Conservation (phyloP, 257 asterid genomes). For the Mitragyna speciosa region DNA sequence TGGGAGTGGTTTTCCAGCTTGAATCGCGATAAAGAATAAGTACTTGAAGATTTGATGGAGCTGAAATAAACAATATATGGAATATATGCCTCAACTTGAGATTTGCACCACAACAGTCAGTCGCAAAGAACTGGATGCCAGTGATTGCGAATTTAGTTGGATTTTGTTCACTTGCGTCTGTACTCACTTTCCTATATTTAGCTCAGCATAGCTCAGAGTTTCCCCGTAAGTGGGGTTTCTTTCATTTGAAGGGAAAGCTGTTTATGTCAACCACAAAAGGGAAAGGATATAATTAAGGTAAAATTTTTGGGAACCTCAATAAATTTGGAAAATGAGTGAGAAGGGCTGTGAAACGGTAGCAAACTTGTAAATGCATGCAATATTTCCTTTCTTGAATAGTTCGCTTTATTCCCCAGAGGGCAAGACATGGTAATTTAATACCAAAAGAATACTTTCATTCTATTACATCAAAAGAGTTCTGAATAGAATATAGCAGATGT, state of each 20-base stretch:
- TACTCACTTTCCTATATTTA: background rate
- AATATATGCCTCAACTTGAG: constrained; percentile 16
- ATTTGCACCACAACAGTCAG: background rate
- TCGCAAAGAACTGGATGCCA: constrained; percentile 6
- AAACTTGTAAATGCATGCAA: background rate
- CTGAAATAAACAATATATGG: constrained; percentile 1
- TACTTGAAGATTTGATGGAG: background rate
- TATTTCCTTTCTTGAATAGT: background rate
- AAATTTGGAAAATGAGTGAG: background rate
- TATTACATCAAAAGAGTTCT: no score
- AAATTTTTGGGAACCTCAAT: background rate
- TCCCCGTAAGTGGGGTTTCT: background rate
- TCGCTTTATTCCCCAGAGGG: background rate
- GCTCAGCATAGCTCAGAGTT: background rate
- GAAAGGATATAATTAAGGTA: background rate
- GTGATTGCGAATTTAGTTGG: background rate
- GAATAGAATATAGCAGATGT: no score
- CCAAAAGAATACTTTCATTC: no score
- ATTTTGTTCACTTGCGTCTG: constrained; percentile 3
- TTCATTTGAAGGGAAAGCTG: background rate
- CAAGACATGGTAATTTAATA: no score
- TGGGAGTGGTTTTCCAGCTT: background rate
- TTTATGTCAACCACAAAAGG: constrained; percentile 1
- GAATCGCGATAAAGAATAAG: background rate
- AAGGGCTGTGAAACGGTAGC: background rate